A percentile compares a stretch with the other conserved stretches of the same genome.
These are phyloP conservation scores for Ilyonectria destructans DNA, from an alignment of 2,329 filamentous ascomycete species.

Conservation along the genomic window DNA sequence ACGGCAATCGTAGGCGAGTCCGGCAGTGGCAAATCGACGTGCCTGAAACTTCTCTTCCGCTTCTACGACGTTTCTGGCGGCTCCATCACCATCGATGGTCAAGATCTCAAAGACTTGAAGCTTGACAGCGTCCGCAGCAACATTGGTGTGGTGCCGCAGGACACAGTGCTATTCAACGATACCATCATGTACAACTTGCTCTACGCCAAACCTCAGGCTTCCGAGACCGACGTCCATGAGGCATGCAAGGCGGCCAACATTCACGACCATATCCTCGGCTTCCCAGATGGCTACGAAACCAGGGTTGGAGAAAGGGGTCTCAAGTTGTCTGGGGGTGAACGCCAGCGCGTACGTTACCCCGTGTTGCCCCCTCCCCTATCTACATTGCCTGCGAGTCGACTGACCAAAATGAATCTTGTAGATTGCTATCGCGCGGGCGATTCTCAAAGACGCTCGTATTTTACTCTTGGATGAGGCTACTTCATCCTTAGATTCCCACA, in stretches of 20 bases:
- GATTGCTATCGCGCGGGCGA: slow-evolving; percentile 74
- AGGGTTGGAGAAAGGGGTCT: slow-evolving; percentile 69
- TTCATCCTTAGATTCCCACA: slow-evolving; percentile 77
- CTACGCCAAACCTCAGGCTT: slow-evolving; percentile 66
- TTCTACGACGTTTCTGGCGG: slow-evolving; percentile 67
- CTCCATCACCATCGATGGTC: slow-evolving; percentile 63
- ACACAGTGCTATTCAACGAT: slow-evolving; percentile 67
- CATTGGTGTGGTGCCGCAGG: slow-evolving; percentile 64
- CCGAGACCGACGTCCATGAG: slow-evolving; percentile 65
- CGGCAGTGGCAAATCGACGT: slow-evolving; percentile 66
- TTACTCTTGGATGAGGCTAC: slow-evolving; percentile 82
- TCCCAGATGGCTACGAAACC: slow-evolving; percentile 68
- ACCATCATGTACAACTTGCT: slow-evolving; percentile 70
- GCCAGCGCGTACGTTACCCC: slow-evolving; percentile 64
- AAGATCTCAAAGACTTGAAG: slow-evolving; percentile 62
- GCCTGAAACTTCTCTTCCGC: slow-evolving; percentile 65
- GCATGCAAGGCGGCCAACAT: slow-evolving; percentile 70
- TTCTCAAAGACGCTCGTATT: slow-evolving; percentile 80
- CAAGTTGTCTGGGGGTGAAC: slow-evolving; percentile 73
- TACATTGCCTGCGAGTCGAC: not conserved
- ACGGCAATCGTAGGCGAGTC: slow-evolving; percentile 65
- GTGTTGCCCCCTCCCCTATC: too few species aligned
- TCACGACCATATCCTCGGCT: slow-evolving; percentile 68
- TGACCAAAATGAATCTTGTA: slow-evolving; percentile 33
- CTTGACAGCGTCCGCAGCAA: slow-evolving; percentile 58